Conservation (phyloP, 495 filamentous ascomycete genomes). For the Tuber brumale region DNA sequence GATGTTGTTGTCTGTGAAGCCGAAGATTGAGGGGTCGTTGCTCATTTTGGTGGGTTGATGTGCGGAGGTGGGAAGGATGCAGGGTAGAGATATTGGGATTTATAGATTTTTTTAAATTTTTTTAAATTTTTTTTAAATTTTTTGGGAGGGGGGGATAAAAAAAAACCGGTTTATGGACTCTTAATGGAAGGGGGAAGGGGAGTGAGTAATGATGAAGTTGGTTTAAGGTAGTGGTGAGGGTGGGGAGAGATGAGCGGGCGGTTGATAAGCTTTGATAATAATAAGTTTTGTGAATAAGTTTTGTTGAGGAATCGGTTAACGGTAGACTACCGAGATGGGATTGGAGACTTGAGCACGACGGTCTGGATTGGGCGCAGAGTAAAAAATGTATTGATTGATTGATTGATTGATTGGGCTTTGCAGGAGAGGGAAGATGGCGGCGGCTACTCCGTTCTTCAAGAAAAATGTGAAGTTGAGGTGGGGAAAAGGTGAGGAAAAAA, state of each 20-base stretch:
- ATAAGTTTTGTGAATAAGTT: not conserved
- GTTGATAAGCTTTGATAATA: not conserved
- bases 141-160: not conserved
- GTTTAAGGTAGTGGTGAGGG: not conserved
- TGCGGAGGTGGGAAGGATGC: not conserved
- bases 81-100: not conserved
- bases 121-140: not conserved
- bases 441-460: not conserved
- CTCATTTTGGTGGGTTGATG: not conserved
- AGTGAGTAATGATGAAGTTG: not conserved
- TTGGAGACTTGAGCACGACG: not conserved
- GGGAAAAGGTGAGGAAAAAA: no score
- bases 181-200: not conserved
- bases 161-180: not conserved
- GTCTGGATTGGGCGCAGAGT: not conserved
- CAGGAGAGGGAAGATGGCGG: not conserved
- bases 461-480: not conserved
- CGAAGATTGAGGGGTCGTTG: conserved; percentile 17
- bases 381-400: no score
- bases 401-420: not conserved
- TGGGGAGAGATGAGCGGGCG: not conserved
- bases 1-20: conserved; percentile 34
- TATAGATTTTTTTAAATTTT: not conserved
- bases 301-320: not conserved
- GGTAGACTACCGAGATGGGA: no score